Conservation (phyloP, 768 basidiomycete genomes). For the Auricularia sp. region DNA sequence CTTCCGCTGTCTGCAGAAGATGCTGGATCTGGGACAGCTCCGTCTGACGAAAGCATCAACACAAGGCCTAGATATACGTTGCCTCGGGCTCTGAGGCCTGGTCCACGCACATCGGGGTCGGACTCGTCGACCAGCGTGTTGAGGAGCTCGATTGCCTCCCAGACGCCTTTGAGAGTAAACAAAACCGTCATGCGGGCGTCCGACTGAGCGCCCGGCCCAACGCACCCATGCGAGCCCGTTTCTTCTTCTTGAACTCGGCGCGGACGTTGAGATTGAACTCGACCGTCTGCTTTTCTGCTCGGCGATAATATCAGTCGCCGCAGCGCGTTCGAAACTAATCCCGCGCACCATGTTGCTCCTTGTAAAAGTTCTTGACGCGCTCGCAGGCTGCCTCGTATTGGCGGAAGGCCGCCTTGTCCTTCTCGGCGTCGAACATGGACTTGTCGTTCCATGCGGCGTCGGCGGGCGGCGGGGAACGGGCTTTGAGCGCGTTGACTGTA, state of each 20-base stretch:
- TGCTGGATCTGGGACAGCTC: constrained; percentile 80
- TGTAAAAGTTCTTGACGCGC: constrained; percentile 42
- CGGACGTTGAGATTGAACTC: constrained; percentile 74
- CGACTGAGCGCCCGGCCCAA: background rate
- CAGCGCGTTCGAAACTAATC: background rate
- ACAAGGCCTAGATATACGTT: no score
- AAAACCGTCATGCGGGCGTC: constrained; percentile 1
- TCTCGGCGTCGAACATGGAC: constrained; percentile 47
- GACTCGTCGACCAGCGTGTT: constrained; percentile 84
- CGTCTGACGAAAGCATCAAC: constrained; percentile 34
- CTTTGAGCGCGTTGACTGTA: constrained; percentile 61
- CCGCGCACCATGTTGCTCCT: background rate
- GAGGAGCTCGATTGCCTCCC: constrained; percentile 81
- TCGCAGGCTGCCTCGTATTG: constrained; percentile 69
- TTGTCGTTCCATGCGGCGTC: constrained; percentile 39
- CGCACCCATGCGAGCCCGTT: constrained; percentile 59
- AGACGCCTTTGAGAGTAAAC: constrained; percentile 27
- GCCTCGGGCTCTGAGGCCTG: no score
- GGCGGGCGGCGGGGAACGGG: constrained; percentile 18
- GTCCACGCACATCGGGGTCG: constrained; percentile 63
- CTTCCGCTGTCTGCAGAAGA: constrained; percentile 84
- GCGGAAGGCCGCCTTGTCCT: constrained; percentile 60
- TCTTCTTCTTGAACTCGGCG: constrained; percentile 56
- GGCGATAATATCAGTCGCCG: background rate
- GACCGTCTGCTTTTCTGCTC: constrained; percentile 74